Percentiles rank a stretch among this genome's conserved stretches.
Conservation (phyloP, 495 filamentous ascomycete species). For the Neurospora tetraspora region DNA sequence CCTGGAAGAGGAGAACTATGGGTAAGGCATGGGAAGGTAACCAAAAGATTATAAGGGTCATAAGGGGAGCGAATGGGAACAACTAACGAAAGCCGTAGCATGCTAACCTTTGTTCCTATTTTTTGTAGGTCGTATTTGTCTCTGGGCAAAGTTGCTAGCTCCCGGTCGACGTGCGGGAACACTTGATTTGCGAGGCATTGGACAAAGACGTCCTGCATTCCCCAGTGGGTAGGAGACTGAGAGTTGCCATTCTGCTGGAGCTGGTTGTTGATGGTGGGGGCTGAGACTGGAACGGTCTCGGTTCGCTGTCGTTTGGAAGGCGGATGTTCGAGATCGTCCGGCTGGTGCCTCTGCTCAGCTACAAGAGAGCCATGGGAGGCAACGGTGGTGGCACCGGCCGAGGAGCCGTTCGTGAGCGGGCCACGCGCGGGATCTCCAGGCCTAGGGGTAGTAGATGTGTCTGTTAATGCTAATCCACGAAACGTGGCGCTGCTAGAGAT, state of each 20-base stretch:
- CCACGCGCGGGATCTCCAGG: background rate
- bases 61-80: background rate
- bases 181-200: conserved; percentile 24
- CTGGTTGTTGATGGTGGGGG: background rate
- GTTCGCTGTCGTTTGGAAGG: background rate
- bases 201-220: background rate
- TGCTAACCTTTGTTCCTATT: conserved; percentile 9
- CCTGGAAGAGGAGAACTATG: background rate
- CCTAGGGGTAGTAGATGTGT: background rate
- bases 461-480: background rate
- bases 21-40: conserved; percentile 2
- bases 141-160: background rate
- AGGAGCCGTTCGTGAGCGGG: background rate
- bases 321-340: background rate
- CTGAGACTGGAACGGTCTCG: background rate
- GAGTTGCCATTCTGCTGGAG: background rate
- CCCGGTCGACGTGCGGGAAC: conserved; percentile 25
- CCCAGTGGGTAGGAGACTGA: background rate
- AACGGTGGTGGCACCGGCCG: background rate
- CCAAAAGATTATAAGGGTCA: background rate
- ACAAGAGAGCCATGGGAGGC: background rate
- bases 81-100: background rate
- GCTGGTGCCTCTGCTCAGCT: background rate
- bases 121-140: background rate
- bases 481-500: background rate